Base-by-base conservation (phyloP, 306 rosid genomes). In the Malus asiatica region DNA sequence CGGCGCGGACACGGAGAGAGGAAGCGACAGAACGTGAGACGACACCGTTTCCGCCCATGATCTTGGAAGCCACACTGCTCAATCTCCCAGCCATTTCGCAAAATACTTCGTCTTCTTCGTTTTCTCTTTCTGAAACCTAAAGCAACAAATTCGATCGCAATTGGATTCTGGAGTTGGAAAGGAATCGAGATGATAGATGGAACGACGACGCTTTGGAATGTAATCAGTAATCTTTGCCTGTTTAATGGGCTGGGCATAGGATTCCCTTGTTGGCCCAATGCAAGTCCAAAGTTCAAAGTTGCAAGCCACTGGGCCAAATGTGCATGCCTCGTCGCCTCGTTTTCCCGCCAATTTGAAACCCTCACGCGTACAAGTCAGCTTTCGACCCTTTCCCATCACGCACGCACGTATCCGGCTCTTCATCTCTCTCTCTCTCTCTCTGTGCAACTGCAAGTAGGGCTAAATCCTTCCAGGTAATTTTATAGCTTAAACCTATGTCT, bases 41-140 rank as follows among this genome's bases (percentile, higher is more conserved):
- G 58, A 96, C 90, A 67, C 97, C 91, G 84, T 82, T 92, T 76
- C 93, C 97, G 11, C 93, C 97, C 69, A 88, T 82, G 88, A 96
- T 87, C 80, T 60, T 87, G 7, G 99, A 96, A 32, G 93, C 93
- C 73, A 79, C 87, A 73, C 71, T 80, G 78, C 88, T 80, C 79
- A 92, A 74, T 84, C 87, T 86, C 27, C 96, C 96, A 66, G 99
- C 97, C 97, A 96, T 78, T 72, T 61, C 62, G 29, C 57, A 29
- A 27, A 78, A 5, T 29, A 61, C 55, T 75, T 65, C 69, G 30
- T 1, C 52, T 46, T 46, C 53, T 67, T 64, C 46, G 10, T 15
- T 70, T 53, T 58, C 59, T 32, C 30, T 29, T 35, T 48, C 22
- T 9, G 15, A 29, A 22, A 70, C 75, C 51, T 22, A 48, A 46